Evolutionary conservation across 306 rosid species (phyloP), one percentile per base, ranked within the genome.

Genomic region (Notholithocarpus densiflorus): DNA sequence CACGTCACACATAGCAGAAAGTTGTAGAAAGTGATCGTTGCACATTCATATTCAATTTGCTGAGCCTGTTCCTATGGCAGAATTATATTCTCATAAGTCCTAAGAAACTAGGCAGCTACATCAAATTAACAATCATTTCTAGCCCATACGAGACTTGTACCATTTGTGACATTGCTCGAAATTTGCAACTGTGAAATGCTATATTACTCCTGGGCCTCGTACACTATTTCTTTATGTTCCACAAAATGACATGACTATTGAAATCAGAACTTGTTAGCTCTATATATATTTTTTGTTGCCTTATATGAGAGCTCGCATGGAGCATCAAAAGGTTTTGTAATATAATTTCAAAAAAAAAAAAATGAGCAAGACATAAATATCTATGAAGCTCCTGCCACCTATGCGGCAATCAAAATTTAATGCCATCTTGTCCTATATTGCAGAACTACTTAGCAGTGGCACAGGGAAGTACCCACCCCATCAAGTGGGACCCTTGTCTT

Each of bases 391-490:
- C 26, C 82, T 31, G 52, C 40, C 14, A 2, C 14, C 14, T 3
- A 6, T 57, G 34, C 32, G 1, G 61, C 29, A 18, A 23, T 75
- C 11, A 55, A 52, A 68, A 32, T n/a, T 24, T 52, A 34, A 27
- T 68, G 37, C 32, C 26, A 40, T 56, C 20, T 79, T 48, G 9
- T 23, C 4, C 51, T 24, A 31, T 5, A 26, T 17, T 26, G 54
- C 64, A 24, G 32, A 23, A 40, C 75, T 75, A 79, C 64, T 82
- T 71, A 52, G 84, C 77, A 45, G 80, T 54, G 59, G 81, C 77
- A 75, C 86, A 80, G 69, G 89, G 78, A 82, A 88, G 86, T 51
- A 79, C 74, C 81, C 89, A 73, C 54, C 86, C 79, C 5, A 74
- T 79, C 5, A 66, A 57, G 45, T 75, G 57, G 5, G 82, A 68